Percentiles rank a stretch among this genome's conserved stretches.
phyloP scores from a whole-genome alignment of 1,284 basidiomycete species.

The Ustilago xerochloae region DNA sequence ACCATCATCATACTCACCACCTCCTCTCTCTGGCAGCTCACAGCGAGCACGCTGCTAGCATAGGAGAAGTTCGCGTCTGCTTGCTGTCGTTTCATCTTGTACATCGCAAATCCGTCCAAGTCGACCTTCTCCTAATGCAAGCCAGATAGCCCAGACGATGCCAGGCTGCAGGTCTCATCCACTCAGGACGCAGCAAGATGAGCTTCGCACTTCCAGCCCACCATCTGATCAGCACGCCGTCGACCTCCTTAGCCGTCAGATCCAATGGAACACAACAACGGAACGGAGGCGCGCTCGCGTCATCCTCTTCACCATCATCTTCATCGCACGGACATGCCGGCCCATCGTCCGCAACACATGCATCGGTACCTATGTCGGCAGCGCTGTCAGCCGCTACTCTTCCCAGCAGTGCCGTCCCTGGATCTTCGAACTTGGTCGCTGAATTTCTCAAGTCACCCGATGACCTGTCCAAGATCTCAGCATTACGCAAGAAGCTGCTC shows the following conservation, averaged over 20 bases:
- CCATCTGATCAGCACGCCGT: constrained; percentile 7
- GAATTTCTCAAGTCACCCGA: constrained; percentile 76
- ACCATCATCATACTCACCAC: neutral
- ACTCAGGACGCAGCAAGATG: constrained; percentile 8
- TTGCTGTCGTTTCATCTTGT: too few relatives aligned
- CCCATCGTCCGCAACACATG: constrained; percentile 10
- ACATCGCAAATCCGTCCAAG: too few relatives aligned
- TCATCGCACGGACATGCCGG: constrained; percentile 29
- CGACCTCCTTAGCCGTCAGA: neutral
- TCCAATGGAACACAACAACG: constrained; percentile 16
- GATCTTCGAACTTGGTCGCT: constrained; percentile 49
- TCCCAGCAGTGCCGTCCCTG: constrained; percentile 11
- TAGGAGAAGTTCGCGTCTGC: too few relatives aligned
- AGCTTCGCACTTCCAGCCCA: constrained; percentile 30
- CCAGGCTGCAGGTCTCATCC: neutral
- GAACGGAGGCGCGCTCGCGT: neutral
- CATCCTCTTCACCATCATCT: constrained; percentile 16
- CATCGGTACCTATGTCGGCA: constrained; percentile 18
- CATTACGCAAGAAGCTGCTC: constrained; percentile 91
- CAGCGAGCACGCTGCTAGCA: too few relatives aligned
- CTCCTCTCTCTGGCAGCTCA: neutral
- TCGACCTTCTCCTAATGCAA: too few relatives aligned
- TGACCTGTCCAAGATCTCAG: constrained; percentile 87
- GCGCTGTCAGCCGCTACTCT: constrained; percentile 26
- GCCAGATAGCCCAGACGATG: neutral